Evolutionary conservation across 495 filamentous ascomycete genomes (phyloP), one percentile per base, ranked within the genome.

Genomic region (Geopyxis carbonaria): DNA sequence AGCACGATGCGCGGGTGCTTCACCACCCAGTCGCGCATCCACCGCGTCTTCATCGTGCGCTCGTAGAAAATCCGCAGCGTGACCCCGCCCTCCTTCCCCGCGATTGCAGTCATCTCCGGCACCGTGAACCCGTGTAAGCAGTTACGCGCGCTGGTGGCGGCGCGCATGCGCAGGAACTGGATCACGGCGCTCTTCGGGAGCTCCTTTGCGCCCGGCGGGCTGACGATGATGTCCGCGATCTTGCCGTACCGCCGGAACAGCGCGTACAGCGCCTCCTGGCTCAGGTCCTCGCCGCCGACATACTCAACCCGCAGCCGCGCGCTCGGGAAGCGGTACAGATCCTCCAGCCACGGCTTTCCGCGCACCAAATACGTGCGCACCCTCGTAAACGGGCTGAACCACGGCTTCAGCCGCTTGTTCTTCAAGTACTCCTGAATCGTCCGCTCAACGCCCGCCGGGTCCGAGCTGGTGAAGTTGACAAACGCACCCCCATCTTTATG

Each of bases 281-380:
- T 81, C n/a, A 94, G 58, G 43, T 91, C 83, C 31, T 75, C 59
- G 2, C 57, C 65, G 2, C 80, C 80, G 8, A 89, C 62, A 52
- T 93, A 94, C 55, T 97, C 89, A 24, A 94, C 73, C 43, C 68
- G 76, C 28, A 97, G 44, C 30, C 72, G 69, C 20, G 63, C 60
- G 40, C 75, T 84, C 2, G 89, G 89, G 16, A 81, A 74, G 7
- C 86, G 74, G 46, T 79, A 78, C 2, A 97, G 62, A 59, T 97
- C 89, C 50, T 97, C 89, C 14, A 95, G 64, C 89, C 89, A 97
- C 0, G 89, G 89, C n/a, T 69, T 68, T 8, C 89, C 89, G 13
- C 68, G 59, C 7, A 97, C 91, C 6, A 78, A 60, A 29, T 70
- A 69, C 4, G 73, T 68, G 23, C 67, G 69, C 38, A 87, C 75